Evolutionary conservation across 805 yeast species (phyloP), one percentile per base, ranked within the genome.

Genomic region (Debaryomyces tyrocola): DNA sequence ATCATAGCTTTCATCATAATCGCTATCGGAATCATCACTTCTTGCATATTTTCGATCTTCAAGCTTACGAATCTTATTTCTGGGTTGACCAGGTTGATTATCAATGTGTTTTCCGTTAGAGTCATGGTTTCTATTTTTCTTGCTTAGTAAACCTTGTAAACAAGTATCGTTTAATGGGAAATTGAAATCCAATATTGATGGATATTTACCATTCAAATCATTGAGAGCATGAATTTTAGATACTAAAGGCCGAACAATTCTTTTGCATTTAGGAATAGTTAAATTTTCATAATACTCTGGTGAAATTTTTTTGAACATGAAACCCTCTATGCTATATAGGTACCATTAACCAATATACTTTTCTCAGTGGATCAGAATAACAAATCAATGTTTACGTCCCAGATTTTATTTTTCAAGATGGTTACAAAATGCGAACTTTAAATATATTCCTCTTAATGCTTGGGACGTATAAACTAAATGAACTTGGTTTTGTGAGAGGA

Each of bases 161-260:
- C 7, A 24, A 2, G 7, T 24, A 14, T 31, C 8, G 6, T 31
- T 10, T 6, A 8, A 31, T 2, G 34, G 34, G 34, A 31, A 31
- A n/a, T 31, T 44, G 38, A 57, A 45, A 9, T 50, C 55, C 6
- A 55, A 34, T 17, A 57, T 45, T 4, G 51, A 45, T 3, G 75
- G 72, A 42, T 59, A 56, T 47, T 67, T 65, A 7, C 48, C 41
- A 35, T 52, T 53, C 15, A 58, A 41, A 38, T 66, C 68, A 20
- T 66, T 64, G 34, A 72, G 58, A 4, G 58, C 49, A 48, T 69
- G 74, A 36, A 70, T 58, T 47, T 68, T 69, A 24, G 73, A 54
- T 4, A 68, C 48, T 15, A 72, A 55, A 18, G 77, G 77, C 12
- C 77, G 60, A 7, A 63, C 58, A 1, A 65, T 50, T 35, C 75